Evolutionary conservation across 495 filamentous ascomycete species (phyloP).

Genomic region (Aspergillus nanangensis): DNA sequence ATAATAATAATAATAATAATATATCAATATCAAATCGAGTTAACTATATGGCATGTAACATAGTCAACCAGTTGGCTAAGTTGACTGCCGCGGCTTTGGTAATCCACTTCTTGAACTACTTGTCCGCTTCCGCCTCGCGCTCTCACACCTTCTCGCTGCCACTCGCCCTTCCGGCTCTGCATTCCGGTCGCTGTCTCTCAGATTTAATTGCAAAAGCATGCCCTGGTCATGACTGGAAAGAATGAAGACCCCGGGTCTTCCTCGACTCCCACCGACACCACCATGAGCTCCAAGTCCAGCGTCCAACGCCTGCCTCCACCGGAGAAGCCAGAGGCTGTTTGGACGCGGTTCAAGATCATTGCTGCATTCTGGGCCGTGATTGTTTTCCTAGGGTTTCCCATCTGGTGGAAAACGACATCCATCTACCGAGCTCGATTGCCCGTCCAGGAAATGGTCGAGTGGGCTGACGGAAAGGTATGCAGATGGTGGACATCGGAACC

Average conservation of each 20-base stretch:
- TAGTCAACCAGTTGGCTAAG: no score
- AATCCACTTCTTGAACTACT: no score
- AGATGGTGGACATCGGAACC: background rate
- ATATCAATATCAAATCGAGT: no score
- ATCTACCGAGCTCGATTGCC: constrained; percentile 88
- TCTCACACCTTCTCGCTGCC: background rate
- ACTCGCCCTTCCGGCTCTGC: background rate
- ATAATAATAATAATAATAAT: no score
- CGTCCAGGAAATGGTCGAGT: constrained; percentile 80
- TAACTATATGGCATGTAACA: no score
- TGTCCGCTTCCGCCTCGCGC: background rate
- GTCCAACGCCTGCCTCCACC: constrained; percentile 57
- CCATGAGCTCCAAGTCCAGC: constrained; percentile 18
- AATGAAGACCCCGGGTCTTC: constrained; percentile 36
- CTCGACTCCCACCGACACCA: constrained; percentile 13
- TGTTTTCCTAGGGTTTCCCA: constrained; percentile 77
- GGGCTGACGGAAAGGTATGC: constrained; percentile 85
- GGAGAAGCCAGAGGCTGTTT: constrained; percentile 65
- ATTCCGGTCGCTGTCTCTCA: constrained; percentile 2
- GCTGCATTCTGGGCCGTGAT: constrained; percentile 90
- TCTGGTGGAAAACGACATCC: constrained; percentile 97
- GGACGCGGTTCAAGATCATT: constrained; percentile 67
- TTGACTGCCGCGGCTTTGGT: no score
- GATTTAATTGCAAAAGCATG: constrained; percentile 30
- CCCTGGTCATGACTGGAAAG: constrained; percentile 33